These are phyloP conservation scores for Macrolepiota dolichaula DNA, from an alignment of 768 basidiomycete species.

Conservation along the genomic window DNA sequence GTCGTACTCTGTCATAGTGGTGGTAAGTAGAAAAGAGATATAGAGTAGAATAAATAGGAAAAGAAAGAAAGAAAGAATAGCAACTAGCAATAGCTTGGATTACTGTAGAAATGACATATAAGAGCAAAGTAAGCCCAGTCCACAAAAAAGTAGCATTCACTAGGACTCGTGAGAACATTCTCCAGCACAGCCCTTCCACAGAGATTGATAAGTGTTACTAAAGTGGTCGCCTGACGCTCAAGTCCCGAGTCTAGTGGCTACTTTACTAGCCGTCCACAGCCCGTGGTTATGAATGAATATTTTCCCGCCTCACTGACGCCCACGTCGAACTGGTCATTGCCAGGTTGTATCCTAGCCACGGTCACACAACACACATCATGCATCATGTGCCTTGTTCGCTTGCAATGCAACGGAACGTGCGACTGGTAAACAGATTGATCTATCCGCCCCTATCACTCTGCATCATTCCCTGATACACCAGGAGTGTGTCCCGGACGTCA, in stretches of 20 bases:
- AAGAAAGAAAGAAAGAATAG: not conserved
- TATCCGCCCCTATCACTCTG: not conserved
- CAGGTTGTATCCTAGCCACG: not conserved
- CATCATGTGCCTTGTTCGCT: not conserved
- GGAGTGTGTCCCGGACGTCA: not conserved
- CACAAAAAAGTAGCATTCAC: not conserved
- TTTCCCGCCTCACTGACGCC: not conserved
- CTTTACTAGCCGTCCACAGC: too few relatives aligned
- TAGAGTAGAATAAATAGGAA: conserved; percentile 9
- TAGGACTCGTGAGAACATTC: not conserved
- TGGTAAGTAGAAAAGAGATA: not conserved
- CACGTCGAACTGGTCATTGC: not conserved
- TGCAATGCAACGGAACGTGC: not conserved
- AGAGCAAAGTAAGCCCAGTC: not conserved
- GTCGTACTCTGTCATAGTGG: conserved; percentile 18
- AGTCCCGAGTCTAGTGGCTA: too few relatives aligned
- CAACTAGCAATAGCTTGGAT: not conserved
- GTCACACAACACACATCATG: too few relatives aligned
- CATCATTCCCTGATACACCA: not conserved
- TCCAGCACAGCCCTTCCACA: too few relatives aligned
- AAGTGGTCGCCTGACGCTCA: too few relatives aligned
- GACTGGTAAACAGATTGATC: not conserved
- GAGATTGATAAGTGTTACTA: too few relatives aligned
- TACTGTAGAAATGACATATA: not conserved
- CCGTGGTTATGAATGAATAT: not conserved